A percentile compares a stretch with the other conserved stretches of the same genome.
These are phyloP conservation scores for Trifolium fragiferum DNA, from an alignment of 306 rosid genomes.

Conservation along the genomic window DNA sequence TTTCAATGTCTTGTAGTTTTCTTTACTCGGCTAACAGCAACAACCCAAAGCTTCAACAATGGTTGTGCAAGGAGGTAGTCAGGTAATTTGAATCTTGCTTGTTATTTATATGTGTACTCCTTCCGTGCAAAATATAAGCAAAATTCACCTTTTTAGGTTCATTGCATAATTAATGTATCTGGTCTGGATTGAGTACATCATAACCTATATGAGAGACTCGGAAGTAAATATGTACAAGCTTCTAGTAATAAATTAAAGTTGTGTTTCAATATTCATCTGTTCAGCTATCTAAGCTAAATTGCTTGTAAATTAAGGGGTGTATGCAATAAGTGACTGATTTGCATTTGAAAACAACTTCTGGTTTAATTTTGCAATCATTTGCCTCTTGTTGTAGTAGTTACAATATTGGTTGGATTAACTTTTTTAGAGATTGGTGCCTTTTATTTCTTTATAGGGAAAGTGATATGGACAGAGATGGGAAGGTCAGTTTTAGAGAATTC, in stretches of 20 bases:
- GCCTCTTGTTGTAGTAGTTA: constrained; percentile 1
- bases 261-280: not conserved
- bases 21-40: constrained; percentile 90
- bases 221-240: no score
- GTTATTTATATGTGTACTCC: no score
- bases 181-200: no score
- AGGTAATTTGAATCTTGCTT: constrained; percentile 50
- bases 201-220: no score
- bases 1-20: constrained; percentile 59
- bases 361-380: not conserved
- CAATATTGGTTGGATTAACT: not conserved
- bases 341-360: constrained; percentile 2
- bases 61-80: constrained; percentile 91
- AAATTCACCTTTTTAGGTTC: no score
- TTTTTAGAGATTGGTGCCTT: constrained; percentile 2
- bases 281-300: constrained; percentile 9
- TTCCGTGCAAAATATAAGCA: no score
- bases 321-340: not conserved
- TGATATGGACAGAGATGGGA: constrained; percentile 86
- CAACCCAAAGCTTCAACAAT: constrained; percentile 69
- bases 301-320: no score
- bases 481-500: constrained; percentile 80
- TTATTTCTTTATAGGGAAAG: constrained; percentile 62
- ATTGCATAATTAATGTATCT: no score
- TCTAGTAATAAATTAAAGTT: no score